Percentiles rank a stretch among this genome's conserved stretches.
phyloP scores from a whole-genome alignment of 306 rosid species.

The Quercus bicolor region DNA sequence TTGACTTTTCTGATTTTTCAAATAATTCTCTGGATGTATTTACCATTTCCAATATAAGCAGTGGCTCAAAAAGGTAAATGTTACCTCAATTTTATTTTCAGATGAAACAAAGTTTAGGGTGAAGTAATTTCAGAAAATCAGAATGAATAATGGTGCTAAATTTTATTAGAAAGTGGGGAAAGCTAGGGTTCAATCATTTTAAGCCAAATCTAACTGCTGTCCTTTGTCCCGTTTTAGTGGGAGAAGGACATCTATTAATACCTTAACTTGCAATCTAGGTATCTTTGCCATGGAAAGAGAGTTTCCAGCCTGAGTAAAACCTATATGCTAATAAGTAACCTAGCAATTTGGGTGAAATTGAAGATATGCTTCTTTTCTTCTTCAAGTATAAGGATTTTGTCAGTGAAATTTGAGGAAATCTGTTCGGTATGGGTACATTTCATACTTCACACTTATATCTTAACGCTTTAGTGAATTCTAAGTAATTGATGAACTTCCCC shows the following conservation, averaged over 20 bases:
- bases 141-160: no score
- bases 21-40: conserved; percentile 59
- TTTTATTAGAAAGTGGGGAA: background rate
- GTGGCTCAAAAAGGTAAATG: conserved; percentile 45
- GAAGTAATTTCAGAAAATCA: background rate
- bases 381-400: background rate
- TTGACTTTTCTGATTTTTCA: conserved; percentile 44
- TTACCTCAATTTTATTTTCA: background rate
- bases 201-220: background rate
- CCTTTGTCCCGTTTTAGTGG: background rate
- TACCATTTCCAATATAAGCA: conserved; percentile 50
- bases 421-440: background rate
- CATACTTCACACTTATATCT: background rate
- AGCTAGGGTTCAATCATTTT: background rate
- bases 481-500: background rate
- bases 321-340: background rate
- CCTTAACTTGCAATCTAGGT: background rate
- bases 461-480: background rate
- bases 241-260: background rate
- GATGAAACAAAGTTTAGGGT: background rate
- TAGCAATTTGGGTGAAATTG: background rate
- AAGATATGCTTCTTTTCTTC: background rate
- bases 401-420: background rate
- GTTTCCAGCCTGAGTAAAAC: background rate
- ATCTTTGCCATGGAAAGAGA: background rate